phyloP scores from a whole-genome alignment of 2,329 filamentous ascomycete genomes.

The Colletotrichum scovillei region DNA sequence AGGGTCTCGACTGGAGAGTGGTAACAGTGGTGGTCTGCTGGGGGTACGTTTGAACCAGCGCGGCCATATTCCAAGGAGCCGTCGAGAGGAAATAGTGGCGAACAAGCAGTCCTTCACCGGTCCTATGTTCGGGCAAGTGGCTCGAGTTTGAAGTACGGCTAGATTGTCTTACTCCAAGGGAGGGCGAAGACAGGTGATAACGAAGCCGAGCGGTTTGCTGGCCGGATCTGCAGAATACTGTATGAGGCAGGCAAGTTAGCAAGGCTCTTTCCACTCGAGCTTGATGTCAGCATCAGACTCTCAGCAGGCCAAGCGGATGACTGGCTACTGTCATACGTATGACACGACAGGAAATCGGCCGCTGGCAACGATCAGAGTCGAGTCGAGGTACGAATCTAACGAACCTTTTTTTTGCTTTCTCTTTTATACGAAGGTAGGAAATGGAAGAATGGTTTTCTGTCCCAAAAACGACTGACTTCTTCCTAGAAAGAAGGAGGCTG shows the following conservation, averaged over 20 bases:
- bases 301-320: neutral
- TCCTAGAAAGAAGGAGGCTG: conserved; percentile 17
- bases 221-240: conserved; percentile 6
- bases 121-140: neutral
- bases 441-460: conserved; percentile 9
- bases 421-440: conserved; percentile 11
- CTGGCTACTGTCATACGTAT: neutral
- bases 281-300: neutral
- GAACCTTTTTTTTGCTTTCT: conserved; percentile 25
- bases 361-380: neutral
- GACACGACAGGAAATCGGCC: neutral
- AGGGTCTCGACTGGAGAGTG: conserved; percentile 81
- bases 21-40: conserved; percentile 79
- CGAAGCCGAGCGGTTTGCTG: neutral
- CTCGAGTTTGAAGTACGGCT: neutral
- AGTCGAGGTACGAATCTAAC: neutral
- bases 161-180: neutral
- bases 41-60: conserved; percentile 84
- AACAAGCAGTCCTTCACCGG: conserved; percentile 18
- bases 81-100: conserved; percentile 1
- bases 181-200: neutral
- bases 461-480: conserved; percentile 33
- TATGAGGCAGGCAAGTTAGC: conserved; percentile 8
- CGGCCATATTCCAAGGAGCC: conserved; percentile 74
- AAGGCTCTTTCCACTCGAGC: neutral